Percentiles rank a stretch among this genome's conserved stretches.
These are phyloP conservation scores for Populus alba DNA, from an alignment of 345 rosid genomes.

Conservation along the genomic window DNA sequence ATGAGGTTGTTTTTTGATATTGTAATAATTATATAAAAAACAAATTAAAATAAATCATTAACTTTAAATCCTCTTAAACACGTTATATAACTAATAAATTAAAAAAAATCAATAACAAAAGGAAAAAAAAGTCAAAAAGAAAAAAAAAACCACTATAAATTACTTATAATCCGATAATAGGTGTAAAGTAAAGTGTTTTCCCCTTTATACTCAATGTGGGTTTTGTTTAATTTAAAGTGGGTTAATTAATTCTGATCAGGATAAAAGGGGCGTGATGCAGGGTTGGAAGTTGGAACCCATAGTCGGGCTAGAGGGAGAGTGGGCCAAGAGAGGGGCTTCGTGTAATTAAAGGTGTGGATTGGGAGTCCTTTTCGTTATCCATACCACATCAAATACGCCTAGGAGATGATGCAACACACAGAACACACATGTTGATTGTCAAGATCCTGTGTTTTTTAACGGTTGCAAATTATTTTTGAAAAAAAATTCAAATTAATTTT, in stretches of 20 bases:
- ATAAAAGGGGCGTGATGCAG: not conserved
- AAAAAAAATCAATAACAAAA: not conserved
- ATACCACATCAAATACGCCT: not conserved
- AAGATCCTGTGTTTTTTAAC: too few relatives aligned
- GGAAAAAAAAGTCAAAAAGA: not conserved
- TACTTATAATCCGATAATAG: too few relatives aligned
- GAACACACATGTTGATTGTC: not conserved
- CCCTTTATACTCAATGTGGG: too few relatives aligned
- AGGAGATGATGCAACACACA: not conserved
- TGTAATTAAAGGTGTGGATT: not conserved
- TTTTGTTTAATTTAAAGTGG: too few relatives aligned
- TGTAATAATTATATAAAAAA: too few relatives aligned
- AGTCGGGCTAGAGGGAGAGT: not conserved
- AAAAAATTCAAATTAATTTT: too few relatives aligned
- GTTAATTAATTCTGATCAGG: not conserved
- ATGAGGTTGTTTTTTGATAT: too few relatives aligned
- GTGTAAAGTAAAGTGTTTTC: too few relatives aligned
- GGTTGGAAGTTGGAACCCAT: not conserved
- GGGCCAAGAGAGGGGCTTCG: not conserved
- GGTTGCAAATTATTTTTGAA: too few relatives aligned
- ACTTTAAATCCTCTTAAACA: too few relatives aligned
- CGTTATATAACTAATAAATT: not conserved
- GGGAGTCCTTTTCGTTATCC: slow-evolving; percentile 21
- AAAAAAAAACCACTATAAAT: too few relatives aligned
- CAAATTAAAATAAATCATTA: too few relatives aligned